Conservation (phyloP, 345 rosid species). For the Heritiera littoralis region DNA sequence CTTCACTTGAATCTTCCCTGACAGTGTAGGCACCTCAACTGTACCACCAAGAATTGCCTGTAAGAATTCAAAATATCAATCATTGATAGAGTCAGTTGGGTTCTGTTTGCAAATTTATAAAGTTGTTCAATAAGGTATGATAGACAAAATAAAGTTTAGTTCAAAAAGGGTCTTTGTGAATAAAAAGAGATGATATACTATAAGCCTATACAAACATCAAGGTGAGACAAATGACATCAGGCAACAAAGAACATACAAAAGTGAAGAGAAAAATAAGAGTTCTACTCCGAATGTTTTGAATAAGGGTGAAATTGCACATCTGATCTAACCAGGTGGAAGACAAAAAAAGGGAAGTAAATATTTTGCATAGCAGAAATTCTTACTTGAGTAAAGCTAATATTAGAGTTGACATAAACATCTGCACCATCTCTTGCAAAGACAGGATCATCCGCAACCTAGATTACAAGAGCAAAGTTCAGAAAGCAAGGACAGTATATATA, state of each 20-base stretch:
- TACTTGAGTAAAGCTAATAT: conserved; percentile 88
- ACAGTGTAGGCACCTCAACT: conserved; percentile 80
- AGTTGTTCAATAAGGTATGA: not conserved
- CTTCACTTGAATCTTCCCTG: conserved; percentile 61
- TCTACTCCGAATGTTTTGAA: conserved; percentile 9
- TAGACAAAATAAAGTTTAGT: not conserved
- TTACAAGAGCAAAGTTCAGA: conserved; percentile 23
- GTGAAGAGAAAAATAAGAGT: not conserved
- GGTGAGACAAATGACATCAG: not conserved
- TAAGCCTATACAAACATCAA: conserved; percentile 2
- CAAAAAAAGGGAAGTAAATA: conserved; percentile 8
- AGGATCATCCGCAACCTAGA: conserved; percentile 80
- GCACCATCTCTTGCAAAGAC: conserved; percentile 84
- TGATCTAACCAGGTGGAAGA: not conserved
- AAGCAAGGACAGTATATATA: not conserved
- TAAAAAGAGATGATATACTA: not conserved
- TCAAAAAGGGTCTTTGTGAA: not conserved
- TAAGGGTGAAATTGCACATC: not conserved
- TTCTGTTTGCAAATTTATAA: conserved; percentile 8
- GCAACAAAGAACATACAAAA: not conserved
- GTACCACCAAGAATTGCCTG: conserved; percentile 94
- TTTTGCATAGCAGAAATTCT: conserved; percentile 34
- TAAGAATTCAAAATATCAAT: conserved; percentile 27
- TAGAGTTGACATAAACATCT: conserved; percentile 78
- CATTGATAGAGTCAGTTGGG: conserved; percentile 6